phyloP scores from a whole-genome alignment of 139 green algal genomes.

The Chlamydomonas sphaeroides region DNA sequence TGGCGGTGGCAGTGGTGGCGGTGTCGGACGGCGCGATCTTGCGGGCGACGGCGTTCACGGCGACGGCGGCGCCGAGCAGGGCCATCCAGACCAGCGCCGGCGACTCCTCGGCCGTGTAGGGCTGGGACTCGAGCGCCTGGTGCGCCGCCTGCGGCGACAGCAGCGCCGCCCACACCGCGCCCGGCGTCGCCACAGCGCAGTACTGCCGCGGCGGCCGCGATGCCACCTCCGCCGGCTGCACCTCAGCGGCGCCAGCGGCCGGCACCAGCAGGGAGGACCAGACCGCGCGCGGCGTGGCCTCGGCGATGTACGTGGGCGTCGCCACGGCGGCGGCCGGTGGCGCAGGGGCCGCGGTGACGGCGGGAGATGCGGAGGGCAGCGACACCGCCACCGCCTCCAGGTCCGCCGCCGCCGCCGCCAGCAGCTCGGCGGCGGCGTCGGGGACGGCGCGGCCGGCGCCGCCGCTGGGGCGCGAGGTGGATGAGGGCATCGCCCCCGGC shows the following conservation, averaged over 20 bases:
- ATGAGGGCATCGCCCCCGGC: no score
- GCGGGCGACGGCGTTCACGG: neutral
- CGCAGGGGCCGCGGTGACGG: neutral
- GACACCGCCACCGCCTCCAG: no score
- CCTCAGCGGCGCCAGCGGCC: no score
- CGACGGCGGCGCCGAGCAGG: neutral
- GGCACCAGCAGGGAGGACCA: no score
- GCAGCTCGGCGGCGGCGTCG: no score
- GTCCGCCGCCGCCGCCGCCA: no score
- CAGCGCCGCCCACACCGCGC: neutral
- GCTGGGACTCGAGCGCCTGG: neutral
- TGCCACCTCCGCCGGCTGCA: no score
- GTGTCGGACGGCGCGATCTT: no score
- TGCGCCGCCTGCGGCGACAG: neutral
- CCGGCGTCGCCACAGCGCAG: neutral
- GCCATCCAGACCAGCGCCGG: slow-evolving; percentile 5
- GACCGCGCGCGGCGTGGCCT: no score
- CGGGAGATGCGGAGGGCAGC: no score
- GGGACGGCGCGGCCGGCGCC: neutral
- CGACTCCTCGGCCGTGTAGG: neutral
- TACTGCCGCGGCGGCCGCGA: neutral
- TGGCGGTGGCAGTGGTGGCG: neutral
- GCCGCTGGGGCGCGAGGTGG: neutral
- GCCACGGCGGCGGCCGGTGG: neutral
- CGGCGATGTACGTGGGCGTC: no score